Conservation (phyloP, 2,329 filamentous ascomycete species). For the Leptographium galeiforme region DNA sequence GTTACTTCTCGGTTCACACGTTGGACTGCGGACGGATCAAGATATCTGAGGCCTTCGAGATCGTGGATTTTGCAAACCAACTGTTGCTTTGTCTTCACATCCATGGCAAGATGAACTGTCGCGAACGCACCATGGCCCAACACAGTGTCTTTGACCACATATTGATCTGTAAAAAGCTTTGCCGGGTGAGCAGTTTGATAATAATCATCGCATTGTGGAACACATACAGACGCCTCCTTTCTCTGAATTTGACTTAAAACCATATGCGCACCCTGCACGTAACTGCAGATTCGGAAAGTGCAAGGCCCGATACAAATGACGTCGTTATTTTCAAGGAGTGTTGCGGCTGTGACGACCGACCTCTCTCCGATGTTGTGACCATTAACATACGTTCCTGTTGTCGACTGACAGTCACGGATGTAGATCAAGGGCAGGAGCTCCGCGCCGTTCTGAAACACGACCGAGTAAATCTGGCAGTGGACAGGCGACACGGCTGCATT, state of each 20-base stretch:
- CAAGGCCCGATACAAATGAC: constrained; percentile 25
- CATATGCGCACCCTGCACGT: constrained; percentile 5
- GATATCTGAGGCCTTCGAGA: constrained; percentile 21
- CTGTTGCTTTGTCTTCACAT: constrained; percentile 40
- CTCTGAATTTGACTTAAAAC: constrained; percentile 17
- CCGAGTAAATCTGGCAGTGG: constrained; percentile 42
- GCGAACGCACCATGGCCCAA: constrained; percentile 42
- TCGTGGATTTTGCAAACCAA: constrained; percentile 56
- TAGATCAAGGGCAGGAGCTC: constrained; percentile 26
- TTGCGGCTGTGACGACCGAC: constrained; percentile 24
- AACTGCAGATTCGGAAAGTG: constrained; percentile 22
- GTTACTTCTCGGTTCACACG: constrained; percentile 34
- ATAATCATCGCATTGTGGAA: not conserved
- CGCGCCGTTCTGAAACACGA: constrained; percentile 30
- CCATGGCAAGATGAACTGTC: constrained; percentile 38
- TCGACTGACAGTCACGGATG: constrained; percentile 41
- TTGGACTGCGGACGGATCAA: constrained; percentile 15
- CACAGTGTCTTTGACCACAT: constrained; percentile 31
- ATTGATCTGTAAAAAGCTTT: constrained; percentile 33
- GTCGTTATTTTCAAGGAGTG: constrained; percentile 38
- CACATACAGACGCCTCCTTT: constrained; percentile 20
- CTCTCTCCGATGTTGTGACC: constrained; percentile 27
- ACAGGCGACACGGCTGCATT: constrained; percentile 32
- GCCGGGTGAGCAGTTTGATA: constrained; percentile 9
- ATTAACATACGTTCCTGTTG: constrained; percentile 41